phyloP scores from a whole-genome alignment of 2,329 filamentous ascomycete genomes.

The Nakataea oryzae region DNA sequence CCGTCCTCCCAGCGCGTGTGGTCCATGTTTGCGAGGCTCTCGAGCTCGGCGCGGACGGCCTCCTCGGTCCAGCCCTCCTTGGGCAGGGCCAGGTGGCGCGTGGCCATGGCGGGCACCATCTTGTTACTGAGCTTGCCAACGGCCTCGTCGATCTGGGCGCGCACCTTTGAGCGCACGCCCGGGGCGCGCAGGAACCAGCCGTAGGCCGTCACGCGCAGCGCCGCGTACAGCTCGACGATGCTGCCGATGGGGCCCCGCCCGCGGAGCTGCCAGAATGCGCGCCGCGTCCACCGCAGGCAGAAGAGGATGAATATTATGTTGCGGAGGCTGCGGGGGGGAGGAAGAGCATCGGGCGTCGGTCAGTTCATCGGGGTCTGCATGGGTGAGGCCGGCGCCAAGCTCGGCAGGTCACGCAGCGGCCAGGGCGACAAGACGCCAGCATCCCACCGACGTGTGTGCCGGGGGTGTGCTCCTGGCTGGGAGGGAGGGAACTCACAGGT shows the following conservation, averaged over 20 bases:
- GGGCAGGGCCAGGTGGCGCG: conserved; percentile 66
- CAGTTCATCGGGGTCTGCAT: too few species aligned
- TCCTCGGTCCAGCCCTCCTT: conserved; percentile 76
- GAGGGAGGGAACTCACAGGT: conserved; percentile 44
- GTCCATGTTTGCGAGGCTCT: conserved; percentile 71
- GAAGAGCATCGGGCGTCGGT: neutral
- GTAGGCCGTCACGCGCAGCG: conserved; percentile 64
- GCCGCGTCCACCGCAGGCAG: conserved; percentile 71
- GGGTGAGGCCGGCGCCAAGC: too few species aligned
- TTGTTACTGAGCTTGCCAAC: conserved; percentile 74
- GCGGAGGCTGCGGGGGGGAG: conserved; percentile 58
- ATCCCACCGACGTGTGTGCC: too few species aligned
- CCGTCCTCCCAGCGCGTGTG: conserved; percentile 97
- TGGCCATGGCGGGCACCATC: conserved; percentile 64
- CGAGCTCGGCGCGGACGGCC: conserved; percentile 68
- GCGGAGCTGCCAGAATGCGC: conserved; percentile 72
- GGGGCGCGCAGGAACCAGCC: conserved; percentile 78
- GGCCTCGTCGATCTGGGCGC: conserved; percentile 72
- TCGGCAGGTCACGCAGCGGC: too few species aligned
- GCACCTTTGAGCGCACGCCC: conserved; percentile 76
- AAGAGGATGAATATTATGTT: conserved; percentile 88
- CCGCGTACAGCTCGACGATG: conserved; percentile 61
- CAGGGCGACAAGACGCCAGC: too few species aligned
- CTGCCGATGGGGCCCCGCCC: conserved; percentile 82
- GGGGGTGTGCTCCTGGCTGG: neutral